Percentiles rank a stretch among this genome's conserved stretches.
phyloP scores from a whole-genome alignment of 805 yeast species.

The Yarrowia bubula region DNA sequence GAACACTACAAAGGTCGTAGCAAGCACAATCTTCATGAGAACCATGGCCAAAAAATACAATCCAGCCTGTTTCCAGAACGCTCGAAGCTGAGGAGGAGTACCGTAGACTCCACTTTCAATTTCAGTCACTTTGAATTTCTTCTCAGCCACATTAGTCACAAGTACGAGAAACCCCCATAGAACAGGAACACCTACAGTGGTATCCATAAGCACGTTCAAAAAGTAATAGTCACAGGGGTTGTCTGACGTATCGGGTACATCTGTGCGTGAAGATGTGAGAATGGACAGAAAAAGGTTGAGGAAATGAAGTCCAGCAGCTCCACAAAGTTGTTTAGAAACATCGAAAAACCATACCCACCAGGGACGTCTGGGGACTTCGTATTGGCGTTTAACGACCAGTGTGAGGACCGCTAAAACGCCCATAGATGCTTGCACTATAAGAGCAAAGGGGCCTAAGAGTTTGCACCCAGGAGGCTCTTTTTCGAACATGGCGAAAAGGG shows the following conservation, averaged over 20 bases:
- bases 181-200: conserved; percentile 90
- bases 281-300: conserved; percentile 73
- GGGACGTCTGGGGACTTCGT: conserved; percentile 83
- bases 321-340: conserved; percentile 84
- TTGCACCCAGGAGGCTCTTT: conserved; percentile 45
- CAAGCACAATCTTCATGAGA: conserved; percentile 60
- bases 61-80: conserved; percentile 67
- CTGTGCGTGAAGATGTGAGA: conserved; percentile 40
- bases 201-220: conserved; percentile 80
- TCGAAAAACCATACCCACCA: conserved; percentile 88
- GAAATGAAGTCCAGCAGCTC: conserved; percentile 80
- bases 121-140: conserved; percentile 44
- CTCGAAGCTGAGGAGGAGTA: conserved; percentile 56
- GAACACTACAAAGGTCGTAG: conserved; percentile 55
- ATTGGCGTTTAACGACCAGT: conserved; percentile 68
- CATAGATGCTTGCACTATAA: conserved; percentile 69
- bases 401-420: conserved; percentile 76
- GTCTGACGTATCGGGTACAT: conserved; percentile 44
- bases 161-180: conserved; percentile 56
- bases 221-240: conserved; percentile 96
- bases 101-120: conserved; percentile 62
- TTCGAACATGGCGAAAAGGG: neutral
- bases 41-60: conserved; percentile 65
- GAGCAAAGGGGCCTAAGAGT: conserved; percentile 81
- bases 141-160: conserved; percentile 49